A percentile compares a stretch with the other conserved stretches of the same genome.
These are phyloP conservation scores for Spiraea crenata DNA, from an alignment of 331 rosid genomes.

Conservation along the genomic window DNA sequence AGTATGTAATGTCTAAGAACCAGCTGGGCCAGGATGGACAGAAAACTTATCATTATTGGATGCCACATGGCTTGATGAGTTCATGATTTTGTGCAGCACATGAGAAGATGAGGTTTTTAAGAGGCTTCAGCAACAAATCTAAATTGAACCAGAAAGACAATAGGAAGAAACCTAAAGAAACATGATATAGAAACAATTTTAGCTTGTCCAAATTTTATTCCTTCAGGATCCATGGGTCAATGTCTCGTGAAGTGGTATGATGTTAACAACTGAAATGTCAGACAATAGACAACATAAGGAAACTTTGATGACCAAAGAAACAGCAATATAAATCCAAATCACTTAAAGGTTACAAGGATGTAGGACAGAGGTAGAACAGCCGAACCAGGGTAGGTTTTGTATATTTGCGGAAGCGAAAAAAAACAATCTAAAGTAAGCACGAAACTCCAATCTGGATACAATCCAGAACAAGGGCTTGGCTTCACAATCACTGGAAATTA, in stretches of 20 bases:
- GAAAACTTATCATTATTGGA: not conserved
- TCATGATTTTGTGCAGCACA: not conserved
- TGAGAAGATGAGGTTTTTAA: not conserved
- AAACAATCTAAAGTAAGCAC: too few species aligned
- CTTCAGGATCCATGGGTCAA: slow-evolving; percentile 84
- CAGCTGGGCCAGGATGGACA: not conserved
- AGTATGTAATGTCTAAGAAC: not conserved
- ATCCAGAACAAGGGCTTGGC: too few species aligned
- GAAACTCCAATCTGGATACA: too few species aligned
- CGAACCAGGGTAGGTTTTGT: too few species aligned
- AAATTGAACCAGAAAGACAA: not conserved
- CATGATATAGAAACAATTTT: slow-evolving; percentile 21
- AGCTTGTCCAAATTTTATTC: slow-evolving; percentile 92
- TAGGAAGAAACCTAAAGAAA: not conserved
- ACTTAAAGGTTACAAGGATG: too few species aligned
- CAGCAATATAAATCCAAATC: not conserved
- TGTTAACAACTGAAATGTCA: slow-evolving; percentile 52
- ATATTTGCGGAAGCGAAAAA: too few species aligned
- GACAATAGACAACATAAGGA: not conserved
- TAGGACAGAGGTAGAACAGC: too few species aligned
- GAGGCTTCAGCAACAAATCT: not conserved
- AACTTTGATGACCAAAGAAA: not conserved
- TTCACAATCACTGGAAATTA: too few species aligned
- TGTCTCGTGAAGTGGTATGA: slow-evolving; percentile 34
- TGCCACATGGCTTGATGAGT: not conserved